A percentile compares a stretch with the other conserved stretches of the same genome.
phyloP scores from a whole-genome alignment of 371 early-diverging fungal species.

The Encephalitozoon cuniculi region DNA sequence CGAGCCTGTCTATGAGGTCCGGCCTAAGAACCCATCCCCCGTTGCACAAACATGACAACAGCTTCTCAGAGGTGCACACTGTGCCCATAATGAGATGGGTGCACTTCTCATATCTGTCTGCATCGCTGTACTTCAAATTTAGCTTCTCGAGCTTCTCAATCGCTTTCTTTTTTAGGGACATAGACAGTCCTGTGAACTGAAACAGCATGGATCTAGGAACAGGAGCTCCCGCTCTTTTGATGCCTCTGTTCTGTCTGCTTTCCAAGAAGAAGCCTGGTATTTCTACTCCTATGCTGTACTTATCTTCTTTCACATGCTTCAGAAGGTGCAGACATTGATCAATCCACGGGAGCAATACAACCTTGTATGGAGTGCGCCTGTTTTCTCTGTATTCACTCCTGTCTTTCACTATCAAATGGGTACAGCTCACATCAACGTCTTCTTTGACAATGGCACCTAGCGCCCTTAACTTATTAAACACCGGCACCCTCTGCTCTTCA shows the following conservation, averaged over 20 bases:
- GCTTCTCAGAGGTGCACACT: conserved; percentile 56
- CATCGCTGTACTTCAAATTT: conserved; percentile 34
- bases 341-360: conserved; percentile 45
- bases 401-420: conserved; percentile 47
- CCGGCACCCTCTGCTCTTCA: neutral
- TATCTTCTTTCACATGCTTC: conserved; percentile 43
- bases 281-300: conserved; percentile 25
- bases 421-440: conserved; percentile 28
- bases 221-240: neutral
- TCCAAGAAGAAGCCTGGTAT: neutral
- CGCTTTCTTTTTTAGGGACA: conserved; percentile 46
- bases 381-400: conserved; percentile 21
- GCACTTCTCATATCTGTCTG: conserved; percentile 46
- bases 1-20: conserved; percentile 50
- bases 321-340: conserved; percentile 52
- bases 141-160: conserved; percentile 39
- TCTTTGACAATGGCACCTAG: conserved; percentile 36
- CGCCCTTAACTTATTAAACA: conserved; percentile 48
- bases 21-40: conserved; percentile 57
- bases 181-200: conserved; percentile 58
- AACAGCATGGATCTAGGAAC: conserved; percentile 32
- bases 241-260: neutral
- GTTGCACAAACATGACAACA: conserved; percentile 49
- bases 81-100: conserved; percentile 60
- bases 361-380: conserved; percentile 10